Conservation (phyloP, 1,139 yeast genomes). For the Ashbya aceris region DNA sequence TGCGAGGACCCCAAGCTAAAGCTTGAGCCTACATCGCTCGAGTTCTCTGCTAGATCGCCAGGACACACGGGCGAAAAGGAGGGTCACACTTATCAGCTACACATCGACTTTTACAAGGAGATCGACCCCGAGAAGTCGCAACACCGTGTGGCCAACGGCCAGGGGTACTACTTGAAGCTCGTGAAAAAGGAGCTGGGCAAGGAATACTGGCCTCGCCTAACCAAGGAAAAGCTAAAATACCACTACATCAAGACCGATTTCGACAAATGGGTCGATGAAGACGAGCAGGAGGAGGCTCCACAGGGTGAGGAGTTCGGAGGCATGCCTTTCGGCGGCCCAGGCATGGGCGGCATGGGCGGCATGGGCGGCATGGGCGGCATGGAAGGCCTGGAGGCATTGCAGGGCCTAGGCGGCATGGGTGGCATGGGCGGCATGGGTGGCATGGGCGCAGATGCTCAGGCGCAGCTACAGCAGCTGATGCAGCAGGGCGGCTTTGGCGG, state of each 20-base stretch:
- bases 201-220: constrained; percentile 91
- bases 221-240: constrained; percentile 60
- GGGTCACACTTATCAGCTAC: constrained; percentile 42
- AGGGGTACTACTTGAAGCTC: constrained; percentile 47
- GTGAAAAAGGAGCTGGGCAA: constrained; percentile 60
- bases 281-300: constrained; percentile 66
- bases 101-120: constrained; percentile 63
- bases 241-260: constrained; percentile 87
- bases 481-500: constrained; percentile 4
- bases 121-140: constrained; percentile 58
- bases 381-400: constrained; percentile 23
- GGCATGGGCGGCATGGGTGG: constrained; percentile 7
- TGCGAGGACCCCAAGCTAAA: constrained; percentile 55
- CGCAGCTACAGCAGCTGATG: constrained; percentile 4
- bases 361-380: constrained; percentile 33
- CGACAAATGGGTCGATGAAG: constrained; percentile 96
- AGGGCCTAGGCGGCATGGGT: constrained; percentile 3
- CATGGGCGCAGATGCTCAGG: constrained; percentile 5
- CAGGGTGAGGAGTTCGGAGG: constrained; percentile 27
- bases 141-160: constrained; percentile 61
- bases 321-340: constrained; percentile 31
- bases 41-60: constrained; percentile 35
- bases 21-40: constrained; percentile 49
- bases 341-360: constrained; percentile 18
- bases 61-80: constrained; percentile 47